A percentile compares a stretch with the other conserved stretches of the same genome.
phyloP scores from a whole-genome alignment of 208 protist genomes.

The Trypanosoma melophagium region DNA sequence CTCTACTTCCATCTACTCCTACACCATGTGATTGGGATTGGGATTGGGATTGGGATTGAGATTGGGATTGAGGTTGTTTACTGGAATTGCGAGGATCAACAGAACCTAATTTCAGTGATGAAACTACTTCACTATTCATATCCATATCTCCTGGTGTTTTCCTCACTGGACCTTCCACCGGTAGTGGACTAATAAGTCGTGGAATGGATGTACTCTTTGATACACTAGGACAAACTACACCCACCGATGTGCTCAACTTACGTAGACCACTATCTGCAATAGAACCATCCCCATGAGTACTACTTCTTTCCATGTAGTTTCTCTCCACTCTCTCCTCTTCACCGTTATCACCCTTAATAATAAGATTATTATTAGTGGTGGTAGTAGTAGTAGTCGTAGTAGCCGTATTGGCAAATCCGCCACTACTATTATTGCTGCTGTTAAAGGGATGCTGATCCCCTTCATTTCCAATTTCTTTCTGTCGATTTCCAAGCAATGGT shows the following conservation, averaged over 20 bases:
- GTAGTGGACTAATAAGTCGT: constrained; percentile 20
- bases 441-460: background rate
- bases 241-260: background rate
- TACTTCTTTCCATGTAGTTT: background rate
- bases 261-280: background rate
- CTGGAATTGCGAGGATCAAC: background rate
- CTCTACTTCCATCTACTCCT: too few relatives aligned
- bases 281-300: background rate
- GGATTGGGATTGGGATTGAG: too few relatives aligned
- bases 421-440: constrained; percentile 1
- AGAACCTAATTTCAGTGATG: background rate
- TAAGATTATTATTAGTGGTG: background rate
- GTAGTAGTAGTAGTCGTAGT: constrained; percentile 1
- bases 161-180: background rate
- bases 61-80: too few relatives aligned
- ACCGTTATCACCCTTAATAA: background rate
- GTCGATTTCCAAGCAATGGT: background rate
- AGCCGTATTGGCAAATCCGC: background rate
- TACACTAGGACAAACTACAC: background rate
- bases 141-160: background rate
- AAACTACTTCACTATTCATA: background rate
- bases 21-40: too few relatives aligned
- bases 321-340: background rate
- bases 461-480: background rate
- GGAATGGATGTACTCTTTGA: background rate